Conservation (phyloP, 2,329 filamentous ascomycete genomes). For the Xylaria sp. region DNA sequence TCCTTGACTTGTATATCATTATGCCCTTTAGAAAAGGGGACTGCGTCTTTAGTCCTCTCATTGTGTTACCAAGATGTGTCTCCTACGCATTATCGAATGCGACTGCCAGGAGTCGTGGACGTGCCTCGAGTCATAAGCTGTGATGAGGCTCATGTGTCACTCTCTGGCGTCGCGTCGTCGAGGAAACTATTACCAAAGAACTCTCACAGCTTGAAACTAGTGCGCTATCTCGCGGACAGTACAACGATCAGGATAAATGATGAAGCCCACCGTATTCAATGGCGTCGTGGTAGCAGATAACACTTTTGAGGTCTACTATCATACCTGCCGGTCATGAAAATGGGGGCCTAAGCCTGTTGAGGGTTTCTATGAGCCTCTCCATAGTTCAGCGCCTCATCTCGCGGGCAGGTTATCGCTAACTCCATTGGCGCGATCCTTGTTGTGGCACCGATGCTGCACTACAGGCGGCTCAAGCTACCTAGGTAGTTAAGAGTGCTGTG, state of each 20-base stretch:
- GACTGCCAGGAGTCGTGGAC: neutral
- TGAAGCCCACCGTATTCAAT: neutral
- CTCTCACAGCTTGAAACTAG: neutral
- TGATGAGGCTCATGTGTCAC: neutral
- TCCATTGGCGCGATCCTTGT: neutral
- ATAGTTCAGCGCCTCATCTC: neutral
- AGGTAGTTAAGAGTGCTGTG: neutral
- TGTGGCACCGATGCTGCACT: neutral
- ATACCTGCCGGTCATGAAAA: neutral
- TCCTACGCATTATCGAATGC: no score
- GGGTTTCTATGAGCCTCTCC: slow-evolving; percentile 3
- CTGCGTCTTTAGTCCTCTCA: no score
- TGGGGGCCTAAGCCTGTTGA: neutral
- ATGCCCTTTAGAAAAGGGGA: neutral
- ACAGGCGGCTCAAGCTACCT: neutral
- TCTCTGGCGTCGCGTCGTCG: neutral
- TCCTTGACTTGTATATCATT: neutral
- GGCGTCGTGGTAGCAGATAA: neutral
- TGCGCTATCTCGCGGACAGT: neutral
- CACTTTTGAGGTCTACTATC: neutral
- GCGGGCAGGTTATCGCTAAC: neutral
- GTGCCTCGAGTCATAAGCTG: neutral
- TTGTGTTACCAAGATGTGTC: no score
- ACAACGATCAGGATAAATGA: neutral
- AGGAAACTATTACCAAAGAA: neutral